A percentile compares a stretch with the other conserved stretches of the same genome.
phyloP scores from a whole-genome alignment of 768 basidiomycete genomes.

The Dioszegia crocea region DNA sequence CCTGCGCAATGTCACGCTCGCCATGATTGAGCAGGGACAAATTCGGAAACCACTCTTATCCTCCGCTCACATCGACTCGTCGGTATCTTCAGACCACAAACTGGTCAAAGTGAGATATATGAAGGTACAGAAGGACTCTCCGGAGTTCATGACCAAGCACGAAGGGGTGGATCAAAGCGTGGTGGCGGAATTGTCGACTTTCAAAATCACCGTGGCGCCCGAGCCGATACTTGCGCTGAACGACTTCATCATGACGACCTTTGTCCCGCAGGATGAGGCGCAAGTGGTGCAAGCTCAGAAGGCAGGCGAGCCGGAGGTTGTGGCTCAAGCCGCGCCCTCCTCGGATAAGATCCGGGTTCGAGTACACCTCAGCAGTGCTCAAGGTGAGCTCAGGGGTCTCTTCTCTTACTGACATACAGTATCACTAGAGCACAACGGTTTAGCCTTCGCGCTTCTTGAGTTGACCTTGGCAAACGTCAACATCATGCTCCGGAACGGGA shows the following conservation, averaged over 20 bases:
- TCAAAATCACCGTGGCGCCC: constrained; percentile 80
- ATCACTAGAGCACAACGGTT: constrained; percentile 65
- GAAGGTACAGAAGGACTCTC: constrained; percentile 75
- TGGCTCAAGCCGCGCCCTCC: constrained; percentile 9
- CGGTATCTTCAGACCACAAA: constrained; percentile 51
- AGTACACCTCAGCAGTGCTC: constrained; percentile 76
- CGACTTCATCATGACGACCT: constrained; percentile 96
- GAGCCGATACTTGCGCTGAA: constrained; percentile 86
- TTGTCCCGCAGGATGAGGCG: constrained; percentile 58
- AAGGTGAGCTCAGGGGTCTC: constrained; percentile 61
- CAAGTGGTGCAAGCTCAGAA: background rate
- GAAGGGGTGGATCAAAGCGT: constrained; percentile 85
- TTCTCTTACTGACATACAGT: no score
- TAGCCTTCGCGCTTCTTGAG: constrained; percentile 76
- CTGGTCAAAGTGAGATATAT: constrained; percentile 74
- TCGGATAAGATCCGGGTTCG: constrained; percentile 69
- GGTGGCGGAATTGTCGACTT: constrained; percentile 80
- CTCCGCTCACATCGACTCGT: constrained; percentile 27
- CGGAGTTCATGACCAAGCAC: constrained; percentile 72
- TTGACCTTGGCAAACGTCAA: constrained; percentile 85
- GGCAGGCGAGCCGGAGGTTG: constrained; percentile 2
- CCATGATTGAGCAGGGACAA: constrained; percentile 61
- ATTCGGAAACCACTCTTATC: constrained; percentile 39
- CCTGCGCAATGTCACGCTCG: constrained; percentile 72
- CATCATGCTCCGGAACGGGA: constrained; percentile 65